A percentile compares a stretch with the other conserved stretches of the same genome.
Conservation (phyloP, 805 yeast species). For the Yamadazyma sp. region DNA sequence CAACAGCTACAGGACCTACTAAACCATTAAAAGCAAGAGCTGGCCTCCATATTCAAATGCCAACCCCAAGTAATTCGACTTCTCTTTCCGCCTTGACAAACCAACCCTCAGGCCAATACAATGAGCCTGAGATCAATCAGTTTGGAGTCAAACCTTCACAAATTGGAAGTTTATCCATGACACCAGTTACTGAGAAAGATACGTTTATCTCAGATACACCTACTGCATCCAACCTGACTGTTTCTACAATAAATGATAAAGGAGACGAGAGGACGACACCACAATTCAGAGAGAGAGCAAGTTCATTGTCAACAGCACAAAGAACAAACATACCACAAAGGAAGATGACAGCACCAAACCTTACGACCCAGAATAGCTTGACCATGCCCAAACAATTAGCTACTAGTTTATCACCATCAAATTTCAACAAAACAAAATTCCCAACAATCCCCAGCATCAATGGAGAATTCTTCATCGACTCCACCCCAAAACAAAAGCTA, state of each 20-base stretch:
- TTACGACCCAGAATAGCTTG: conserved; percentile 1
- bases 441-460: conserved; percentile 36
- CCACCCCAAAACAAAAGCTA: conserved; percentile 32
- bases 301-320: conserved; percentile 8
- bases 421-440: conserved; percentile 18
- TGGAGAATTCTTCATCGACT: conserved; percentile 36
- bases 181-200: conserved; percentile 69
- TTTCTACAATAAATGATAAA: conserved; percentile 4
- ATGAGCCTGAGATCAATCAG: conserved; percentile 52
- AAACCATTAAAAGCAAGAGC: conserved; percentile 13
- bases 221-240: not conserved
- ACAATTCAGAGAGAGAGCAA: conserved; percentile 14
- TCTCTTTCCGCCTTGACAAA: conserved; percentile 37
- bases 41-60: conserved; percentile 68
- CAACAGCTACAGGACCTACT: not conserved
- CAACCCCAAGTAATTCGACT: conserved; percentile 52
- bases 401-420: conserved; percentile 4
- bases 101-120: conserved; percentile 16
- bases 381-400: conserved; percentile 1
- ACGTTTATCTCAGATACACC: conserved; percentile 10
- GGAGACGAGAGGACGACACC: conserved; percentile 11
- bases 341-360: conserved; percentile 11
- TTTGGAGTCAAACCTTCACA: conserved; percentile 61
- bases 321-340: conserved; percentile 10
- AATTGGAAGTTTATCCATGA: conserved; percentile 65